phyloP scores from a whole-genome alignment of 2,329 filamentous ascomycete genomes.

The Fusarium transvaalense region DNA sequence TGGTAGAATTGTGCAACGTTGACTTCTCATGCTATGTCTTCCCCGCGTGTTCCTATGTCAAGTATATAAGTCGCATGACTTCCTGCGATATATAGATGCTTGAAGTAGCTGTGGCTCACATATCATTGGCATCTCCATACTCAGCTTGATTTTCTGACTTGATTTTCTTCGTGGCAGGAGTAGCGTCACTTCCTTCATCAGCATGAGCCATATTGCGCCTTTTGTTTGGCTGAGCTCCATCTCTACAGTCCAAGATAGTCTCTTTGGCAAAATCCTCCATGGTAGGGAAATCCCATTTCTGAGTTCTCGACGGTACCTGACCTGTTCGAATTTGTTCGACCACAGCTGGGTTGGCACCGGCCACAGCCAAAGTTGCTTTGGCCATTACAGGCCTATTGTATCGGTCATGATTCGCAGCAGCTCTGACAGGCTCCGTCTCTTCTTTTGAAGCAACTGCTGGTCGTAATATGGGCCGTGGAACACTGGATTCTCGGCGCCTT shows the following conservation, averaged over 20 bases:
- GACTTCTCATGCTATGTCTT: not conserved
- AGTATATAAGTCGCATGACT: slow-evolving; percentile 7
- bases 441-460: slow-evolving; percentile 23
- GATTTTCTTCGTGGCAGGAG: slow-evolving; percentile 22
- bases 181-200: slow-evolving; percentile 4
- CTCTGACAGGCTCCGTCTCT: slow-evolving; percentile 7
- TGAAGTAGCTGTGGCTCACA: not conserved
- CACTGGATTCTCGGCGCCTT: slow-evolving; percentile 49
- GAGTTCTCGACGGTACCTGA: slow-evolving; percentile 5
- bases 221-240: not conserved
- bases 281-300: slow-evolving; percentile 39
- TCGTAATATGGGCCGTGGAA: slow-evolving; percentile 55
- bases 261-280: slow-evolving; percentile 47
- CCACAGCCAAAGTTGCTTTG: slow-evolving; percentile 12
- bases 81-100: slow-evolving; percentile 20
- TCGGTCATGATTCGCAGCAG: slow-evolving; percentile 38
- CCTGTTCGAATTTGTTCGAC: slow-evolving; percentile 49
- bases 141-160: slow-evolving; percentile 25
- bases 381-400: slow-evolving; percentile 42
- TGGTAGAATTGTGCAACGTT: not conserved
- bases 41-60: not conserved
- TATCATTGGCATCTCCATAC: not conserved
- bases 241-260: slow-evolving; percentile 8
- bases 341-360: slow-evolving; percentile 31
- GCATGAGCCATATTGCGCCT: not conserved